Evolutionary conservation across 1,139 yeast genomes (phyloP).

Genomic region (Diutina siamensis): DNA sequence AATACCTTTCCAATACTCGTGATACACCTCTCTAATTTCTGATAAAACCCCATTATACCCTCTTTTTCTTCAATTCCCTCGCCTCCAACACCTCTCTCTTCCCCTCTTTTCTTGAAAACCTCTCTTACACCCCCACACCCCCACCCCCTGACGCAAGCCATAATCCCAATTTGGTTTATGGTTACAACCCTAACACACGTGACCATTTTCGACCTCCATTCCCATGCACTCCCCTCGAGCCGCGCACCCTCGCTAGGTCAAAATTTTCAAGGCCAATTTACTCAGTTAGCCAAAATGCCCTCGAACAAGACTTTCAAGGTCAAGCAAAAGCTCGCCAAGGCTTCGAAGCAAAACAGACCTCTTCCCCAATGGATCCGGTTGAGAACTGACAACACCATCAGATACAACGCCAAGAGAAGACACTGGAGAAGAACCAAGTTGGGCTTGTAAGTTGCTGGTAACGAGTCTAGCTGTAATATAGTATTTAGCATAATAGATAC

Average conservation of each 20-base stretch:
- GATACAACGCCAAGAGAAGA: slow-evolving; percentile 99
- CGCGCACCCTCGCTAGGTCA: neutral
- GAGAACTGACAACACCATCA: slow-evolving; percentile 95
- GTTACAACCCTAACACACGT: neutral
- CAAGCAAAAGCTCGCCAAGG: slow-evolving; percentile 99
- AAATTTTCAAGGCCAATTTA: neutral
- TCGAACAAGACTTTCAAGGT: slow-evolving; percentile 95
- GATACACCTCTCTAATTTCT: too few species aligned
- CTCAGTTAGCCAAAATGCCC: slow-evolving; percentile 24
- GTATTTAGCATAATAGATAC: slow-evolving; percentile 1
- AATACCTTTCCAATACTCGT: too few species aligned
- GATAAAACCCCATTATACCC: too few species aligned
- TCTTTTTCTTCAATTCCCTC: too few species aligned
- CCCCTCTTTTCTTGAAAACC: too few species aligned
- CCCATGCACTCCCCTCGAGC: neutral
- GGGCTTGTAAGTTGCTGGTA: slow-evolving; percentile 55
- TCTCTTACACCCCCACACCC: too few species aligned
- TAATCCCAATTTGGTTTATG: too few species aligned
- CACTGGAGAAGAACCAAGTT: slow-evolving; percentile 99
- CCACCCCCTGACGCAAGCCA: too few species aligned
- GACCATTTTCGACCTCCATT: too few species aligned
- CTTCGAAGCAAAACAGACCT: slow-evolving; percentile 99
- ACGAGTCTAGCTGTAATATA: slow-evolving; percentile 2
- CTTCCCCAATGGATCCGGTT: slow-evolving; percentile 99
- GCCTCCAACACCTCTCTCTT: too few species aligned